A percentile compares a stretch with the other conserved stretches of the same genome.
Evolutionary conservation across 441 rosid genomes (phyloP).

Genomic region (Iberis amara): DNA sequence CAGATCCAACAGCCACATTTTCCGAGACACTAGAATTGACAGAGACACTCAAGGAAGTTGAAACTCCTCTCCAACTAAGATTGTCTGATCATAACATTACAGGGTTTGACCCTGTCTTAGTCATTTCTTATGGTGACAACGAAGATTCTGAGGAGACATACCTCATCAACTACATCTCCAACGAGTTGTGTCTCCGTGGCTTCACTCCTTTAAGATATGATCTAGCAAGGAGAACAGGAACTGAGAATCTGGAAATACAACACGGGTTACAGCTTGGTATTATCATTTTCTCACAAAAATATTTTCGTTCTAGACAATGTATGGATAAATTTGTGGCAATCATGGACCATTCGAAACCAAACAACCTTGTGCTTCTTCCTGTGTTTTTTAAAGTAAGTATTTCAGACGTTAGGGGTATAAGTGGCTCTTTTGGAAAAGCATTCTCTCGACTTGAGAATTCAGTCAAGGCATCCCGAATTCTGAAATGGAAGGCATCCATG

Average conservation of each 20-base stretch:
- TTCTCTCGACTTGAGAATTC: not conserved
- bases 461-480: not conserved
- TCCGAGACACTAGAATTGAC: not conserved
- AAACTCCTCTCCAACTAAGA: not conserved
- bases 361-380: not conserved
- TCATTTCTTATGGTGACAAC: slow-evolving; percentile 15
- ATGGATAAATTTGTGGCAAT: slow-evolving; percentile 8
- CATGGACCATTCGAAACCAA: slow-evolving; percentile 2
- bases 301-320: slow-evolving; percentile 1
- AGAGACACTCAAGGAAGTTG: slow-evolving; percentile 1
- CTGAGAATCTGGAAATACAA: not conserved
- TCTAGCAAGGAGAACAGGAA: not conserved
- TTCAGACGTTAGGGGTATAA: not conserved
- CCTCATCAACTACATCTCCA: slow-evolving; percentile 10
- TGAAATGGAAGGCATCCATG: not conserved
- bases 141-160: slow-evolving; percentile 20
- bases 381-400: slow-evolving; percentile 1
- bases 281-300: slow-evolving; percentile 11
- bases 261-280: slow-evolving; percentile 1
- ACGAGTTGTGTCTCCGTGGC: not conserved
- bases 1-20: no score
- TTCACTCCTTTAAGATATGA: slow-evolving; percentile 18
- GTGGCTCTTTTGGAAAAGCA: not conserved
- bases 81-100: not conserved
- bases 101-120: not conserved